A percentile compares a stretch with the other conserved stretches of the same genome.
phyloP scores from a whole-genome alignment of 169 alveolate species.

The Plasmodium cynomolgi region DNA sequence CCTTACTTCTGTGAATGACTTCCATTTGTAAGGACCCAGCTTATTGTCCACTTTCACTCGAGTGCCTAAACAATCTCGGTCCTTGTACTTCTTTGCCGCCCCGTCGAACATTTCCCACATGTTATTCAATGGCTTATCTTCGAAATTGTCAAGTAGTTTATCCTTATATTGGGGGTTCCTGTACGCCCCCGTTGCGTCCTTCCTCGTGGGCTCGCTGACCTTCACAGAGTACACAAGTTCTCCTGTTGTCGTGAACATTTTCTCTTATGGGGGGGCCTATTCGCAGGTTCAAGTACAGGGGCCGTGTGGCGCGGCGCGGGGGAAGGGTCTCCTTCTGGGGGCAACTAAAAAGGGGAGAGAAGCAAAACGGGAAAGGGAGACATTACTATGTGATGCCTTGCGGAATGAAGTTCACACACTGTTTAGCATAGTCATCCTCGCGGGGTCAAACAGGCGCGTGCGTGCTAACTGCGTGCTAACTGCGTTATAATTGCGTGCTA shows the following conservation, averaged over 20 bases:
- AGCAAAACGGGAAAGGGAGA: not conserved
- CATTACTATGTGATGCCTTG: not conserved
- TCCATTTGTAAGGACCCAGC: constrained; percentile 51
- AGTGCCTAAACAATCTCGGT: constrained; percentile 39
- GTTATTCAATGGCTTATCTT: constrained; percentile 18
- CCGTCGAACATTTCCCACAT: constrained; percentile 34
- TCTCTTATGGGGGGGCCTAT: not conserved
- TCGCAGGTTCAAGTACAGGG: not conserved
- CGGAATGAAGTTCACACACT: not conserved
- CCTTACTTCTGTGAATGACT: constrained; percentile 6
- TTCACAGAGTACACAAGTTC: constrained; percentile 27
- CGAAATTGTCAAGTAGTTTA: constrained; percentile 11
- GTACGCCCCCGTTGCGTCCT: constrained; percentile 47
- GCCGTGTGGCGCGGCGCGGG: not conserved
- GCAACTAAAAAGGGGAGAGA: not conserved
- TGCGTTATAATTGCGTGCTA: not conserved
- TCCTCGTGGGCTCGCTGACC: constrained; percentile 7
- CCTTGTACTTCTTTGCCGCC: constrained; percentile 12
- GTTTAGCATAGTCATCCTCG: not conserved
- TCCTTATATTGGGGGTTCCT: constrained; percentile 19
- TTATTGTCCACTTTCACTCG: constrained; percentile 19
- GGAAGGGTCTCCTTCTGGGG: not conserved
- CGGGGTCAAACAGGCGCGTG: not conserved
- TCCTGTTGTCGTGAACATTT: constrained; percentile 17
- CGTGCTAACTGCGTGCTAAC: too few species aligned